Percentiles rank a stretch among this genome's conserved stretches.
phyloP scores from a whole-genome alignment of 1,284 basidiomycete genomes.

The Cutaneotrichosporon cutaneum region DNA sequence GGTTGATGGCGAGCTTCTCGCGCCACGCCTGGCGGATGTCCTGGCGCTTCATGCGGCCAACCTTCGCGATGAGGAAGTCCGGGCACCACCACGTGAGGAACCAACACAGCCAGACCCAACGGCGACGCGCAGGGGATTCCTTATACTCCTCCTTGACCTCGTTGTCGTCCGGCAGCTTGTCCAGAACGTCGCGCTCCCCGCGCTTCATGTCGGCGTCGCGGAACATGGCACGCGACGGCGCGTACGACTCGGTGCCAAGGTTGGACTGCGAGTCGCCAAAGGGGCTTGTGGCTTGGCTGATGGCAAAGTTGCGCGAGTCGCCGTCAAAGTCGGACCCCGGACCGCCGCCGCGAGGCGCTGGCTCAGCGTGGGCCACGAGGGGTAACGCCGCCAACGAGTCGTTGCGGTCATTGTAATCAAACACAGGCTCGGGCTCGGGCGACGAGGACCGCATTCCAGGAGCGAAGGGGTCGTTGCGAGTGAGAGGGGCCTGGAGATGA shows the following conservation, averaged over 20 bases:
- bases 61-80: slow-evolving; percentile 64
- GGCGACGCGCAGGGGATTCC: slow-evolving; percentile 71
- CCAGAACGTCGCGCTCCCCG: slow-evolving; percentile 72
- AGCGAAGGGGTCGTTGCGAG: slow-evolving; percentile 58
- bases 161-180: slow-evolving; percentile 74
- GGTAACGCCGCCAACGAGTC: slow-evolving; percentile 57
- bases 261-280: slow-evolving; percentile 75
- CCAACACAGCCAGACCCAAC: slow-evolving; percentile 88
- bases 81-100: slow-evolving; percentile 91
- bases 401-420: slow-evolving; percentile 34
- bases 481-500: slow-evolving; percentile 3
- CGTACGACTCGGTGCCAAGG: slow-evolving; percentile 84
- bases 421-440: slow-evolving; percentile 24
- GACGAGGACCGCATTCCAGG: slow-evolving; percentile 59
- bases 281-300: slow-evolving; percentile 65
- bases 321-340: slow-evolving; percentile 65
- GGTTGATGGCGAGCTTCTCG: slow-evolving; percentile 93
- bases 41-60: slow-evolving; percentile 87
- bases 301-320: slow-evolving; percentile 59
- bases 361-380: slow-evolving; percentile 73
- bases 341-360: slow-evolving; percentile 61
- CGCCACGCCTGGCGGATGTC: slow-evolving; percentile 96
- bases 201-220: slow-evolving; percentile 68
- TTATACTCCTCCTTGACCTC: slow-evolving; percentile 85
- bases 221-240: slow-evolving; percentile 94